Conservation (phyloP, 2,329 filamentous ascomycete species). For the Neodidymelliopsis sp. region DNA sequence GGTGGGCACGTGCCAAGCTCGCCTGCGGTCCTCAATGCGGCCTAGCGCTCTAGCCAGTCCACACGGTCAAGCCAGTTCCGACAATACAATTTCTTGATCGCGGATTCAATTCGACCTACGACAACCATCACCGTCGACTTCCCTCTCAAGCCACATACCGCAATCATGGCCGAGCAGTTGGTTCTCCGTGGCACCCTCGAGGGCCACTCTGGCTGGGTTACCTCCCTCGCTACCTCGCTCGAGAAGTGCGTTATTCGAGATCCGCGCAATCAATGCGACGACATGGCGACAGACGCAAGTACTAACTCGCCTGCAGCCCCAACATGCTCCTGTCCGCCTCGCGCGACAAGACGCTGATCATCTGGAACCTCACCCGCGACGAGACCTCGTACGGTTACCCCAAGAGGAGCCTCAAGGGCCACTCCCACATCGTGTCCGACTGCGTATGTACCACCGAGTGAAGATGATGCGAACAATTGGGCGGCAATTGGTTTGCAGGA, state of each 20-base stretch:
- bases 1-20: neutral
- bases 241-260: slow-evolving; percentile 74
- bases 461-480: slow-evolving; percentile 39
- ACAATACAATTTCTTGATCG: slow-evolving; percentile 21
- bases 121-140: slow-evolving; percentile 38
- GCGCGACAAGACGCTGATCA: slow-evolving; percentile 99
- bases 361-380: slow-evolving; percentile 99
- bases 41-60: no score
- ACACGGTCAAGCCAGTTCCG: slow-evolving; percentile 15
- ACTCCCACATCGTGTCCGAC: slow-evolving; percentile 99
- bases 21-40: slow-evolving; percentile 5
- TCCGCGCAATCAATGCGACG: slow-evolving; percentile 3
- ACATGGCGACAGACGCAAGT: slow-evolving; percentile 18
- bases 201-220: slow-evolving; percentile 99
- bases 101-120: no score
- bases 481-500: slow-evolving; percentile 22
- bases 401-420: slow-evolving; percentile 97
- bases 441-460: slow-evolving; percentile 75
- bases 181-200: slow-evolving; percentile 96
- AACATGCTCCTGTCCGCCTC: slow-evolving; percentile 99
- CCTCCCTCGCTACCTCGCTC: slow-evolving; percentile 95
- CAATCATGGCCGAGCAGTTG: slow-evolving; percentile 86
- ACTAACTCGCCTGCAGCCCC: slow-evolving; percentile 67
- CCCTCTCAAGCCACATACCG: slow-evolving; percentile 47
- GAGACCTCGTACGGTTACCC: slow-evolving; percentile 98